phyloP scores from a whole-genome alignment of 129 eudicot genomes.

The Saposhnikovia divaricata region DNA sequence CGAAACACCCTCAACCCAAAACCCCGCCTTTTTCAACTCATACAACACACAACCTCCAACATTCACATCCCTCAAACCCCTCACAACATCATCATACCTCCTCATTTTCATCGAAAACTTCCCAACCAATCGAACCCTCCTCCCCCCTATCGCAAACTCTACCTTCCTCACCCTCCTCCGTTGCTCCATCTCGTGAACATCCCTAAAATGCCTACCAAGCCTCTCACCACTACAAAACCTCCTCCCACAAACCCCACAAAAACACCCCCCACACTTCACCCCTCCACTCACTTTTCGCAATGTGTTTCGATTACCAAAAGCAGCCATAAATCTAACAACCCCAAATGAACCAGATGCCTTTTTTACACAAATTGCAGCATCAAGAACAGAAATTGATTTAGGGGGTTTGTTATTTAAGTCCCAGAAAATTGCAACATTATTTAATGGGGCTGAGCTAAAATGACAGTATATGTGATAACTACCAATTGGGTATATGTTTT shows the following conservation, averaged over 20 bases:
- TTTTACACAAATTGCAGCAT: slow-evolving; percentile 60
- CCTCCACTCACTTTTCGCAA: slow-evolving; percentile 9
- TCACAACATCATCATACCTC: slow-evolving; percentile 55
- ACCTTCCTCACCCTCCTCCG: slow-evolving; percentile 59
- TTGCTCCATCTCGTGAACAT: slow-evolving; percentile 72
- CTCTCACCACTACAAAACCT: slow-evolving; percentile 48
- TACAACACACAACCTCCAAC: slow-evolving; percentile 72
- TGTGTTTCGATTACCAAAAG: slow-evolving; percentile 52
- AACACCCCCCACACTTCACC: slow-evolving; percentile 17
- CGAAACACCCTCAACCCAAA: slow-evolving; percentile 54
- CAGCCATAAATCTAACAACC: slow-evolving; percentile 49
- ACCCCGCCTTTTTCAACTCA: slow-evolving; percentile 73
- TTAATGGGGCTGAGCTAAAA: slow-evolving; percentile 16
- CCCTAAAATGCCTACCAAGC: slow-evolving; percentile 61
- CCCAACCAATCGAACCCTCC: slow-evolving; percentile 27
- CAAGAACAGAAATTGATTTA: slow-evolving; percentile 50
- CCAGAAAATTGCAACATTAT: slow-evolving; percentile 56
- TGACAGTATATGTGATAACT: background rate
- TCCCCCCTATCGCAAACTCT: slow-evolving; percentile 3
- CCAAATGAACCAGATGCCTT: slow-evolving; percentile 55
- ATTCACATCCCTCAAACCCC: slow-evolving; percentile 47
- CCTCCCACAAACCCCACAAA: slow-evolving; percentile 73
- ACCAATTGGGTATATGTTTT: slow-evolving; percentile 8
- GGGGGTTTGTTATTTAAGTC: slow-evolving; percentile 86
- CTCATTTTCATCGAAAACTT: slow-evolving; percentile 61